Base-by-base conservation (phyloP, 2,329 filamentous ascomycete species). In the Trichoderma hamatum region DNA sequence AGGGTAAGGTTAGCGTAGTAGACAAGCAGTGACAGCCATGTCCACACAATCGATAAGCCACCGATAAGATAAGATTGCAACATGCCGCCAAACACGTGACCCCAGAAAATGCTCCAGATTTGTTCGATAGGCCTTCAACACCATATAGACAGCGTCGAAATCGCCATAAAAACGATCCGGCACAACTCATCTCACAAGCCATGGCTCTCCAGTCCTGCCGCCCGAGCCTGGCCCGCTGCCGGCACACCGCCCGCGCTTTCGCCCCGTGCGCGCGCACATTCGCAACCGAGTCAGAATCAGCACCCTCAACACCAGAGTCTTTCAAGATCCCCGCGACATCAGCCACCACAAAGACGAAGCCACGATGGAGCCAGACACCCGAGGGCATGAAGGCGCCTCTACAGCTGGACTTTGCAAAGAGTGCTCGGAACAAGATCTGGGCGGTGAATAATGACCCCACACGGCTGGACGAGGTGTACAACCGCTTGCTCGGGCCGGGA, bases 391-490 rank as follows among this genome's bases (percentile, higher is more conserved):
- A 90, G 80, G 90, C 90, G 4, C 88, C 89, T 0, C 87, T 92
- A 82, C 89, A 81, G 73, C 86, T 84, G 78, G 88, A 82, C 81
- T 85, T 81, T 72, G 84, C 82, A 76, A 88, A 81, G 80, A 82
- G 84, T 75, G 87, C 82, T 65, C 78, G 74, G 71, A 84, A 81
- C 74, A 85, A 84, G 72, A 75, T 78, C 76, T 95, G 88, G 87
- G 77, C 77, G 74, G 89, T 94, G 79, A 98, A 98, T 80, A 85
- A 87, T 24, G 89, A 94, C 76, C 92, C 92, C 11, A 84, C 83
- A 72, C 84, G 85, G 76, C 84, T 99, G 67, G 91, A 98, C 78
- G 84, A 87, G 60, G 91, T 93, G 79, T 97, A 97, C 80, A 85
- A 87, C 73, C 84, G 85, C 65, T 86, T 98, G 73, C 82, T 98